Base-by-base conservation (phyloP, 1,139 yeast genomes). In the Geotrichum citri-aurantii region DNA sequence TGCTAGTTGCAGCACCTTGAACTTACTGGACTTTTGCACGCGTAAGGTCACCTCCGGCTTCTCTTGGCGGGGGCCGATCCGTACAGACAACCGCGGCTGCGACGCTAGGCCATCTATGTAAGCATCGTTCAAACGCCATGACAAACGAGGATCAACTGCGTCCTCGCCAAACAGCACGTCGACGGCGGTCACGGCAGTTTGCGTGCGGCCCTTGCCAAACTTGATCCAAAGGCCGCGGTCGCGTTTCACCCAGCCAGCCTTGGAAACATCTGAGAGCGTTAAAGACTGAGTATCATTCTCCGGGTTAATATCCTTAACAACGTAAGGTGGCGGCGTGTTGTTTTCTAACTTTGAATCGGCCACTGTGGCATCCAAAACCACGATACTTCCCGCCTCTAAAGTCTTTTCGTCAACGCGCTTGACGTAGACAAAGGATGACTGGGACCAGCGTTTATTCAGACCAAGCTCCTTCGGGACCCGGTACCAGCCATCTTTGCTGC, bases 1-100 rank as follows among this genome's bases (percentile, higher is more conserved):
- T 0, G 97, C 95, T 2, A 91, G 80, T 70, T 92, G 97, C 14
- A 89, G 72, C 50, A 92, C 84, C 69, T 88, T 90, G 71, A 86
- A 88, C 63, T 78, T 81, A 31, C 70, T 83, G 33, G 79, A 71
- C 2, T 68, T 53, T 26, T 68, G 65, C 24, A 76, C 69, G 19
- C 70, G 77, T 71, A 70, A 81, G 72, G 64, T 46, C 68, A 72
- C 55, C 62, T 62, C 23, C 44, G 56, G 62, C 57, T 65, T 62
- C 67, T 59, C 76, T 71, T 52, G 69, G 56, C 59, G 77, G 61
- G 64, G 73, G 55, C 66, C 83, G 62, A 54, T 74, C 21, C 70
- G 70, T 66, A 59, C 76, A 68, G 75, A 66, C 12, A 76, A 26
- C 12, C 75, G 63, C 1, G 77, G 77, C 29, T 63, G 63, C 26